These are phyloP conservation scores for Nemania sp. DNA, from an alignment of 2,329 filamentous ascomycete species.

Conservation along the genomic window DNA sequence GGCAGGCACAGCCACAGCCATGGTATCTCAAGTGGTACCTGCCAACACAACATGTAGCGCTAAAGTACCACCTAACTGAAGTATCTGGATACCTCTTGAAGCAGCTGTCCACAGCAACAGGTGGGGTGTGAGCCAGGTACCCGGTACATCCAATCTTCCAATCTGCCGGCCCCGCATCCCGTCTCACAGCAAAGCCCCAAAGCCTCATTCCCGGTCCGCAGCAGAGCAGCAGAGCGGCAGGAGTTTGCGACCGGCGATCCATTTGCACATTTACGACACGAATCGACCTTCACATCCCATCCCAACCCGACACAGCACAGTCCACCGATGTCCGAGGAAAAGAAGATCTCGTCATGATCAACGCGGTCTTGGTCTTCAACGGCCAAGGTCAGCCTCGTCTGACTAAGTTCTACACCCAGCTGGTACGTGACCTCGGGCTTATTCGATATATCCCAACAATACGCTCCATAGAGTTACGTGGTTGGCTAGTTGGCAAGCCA, in stretches of 20 bases:
- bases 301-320: neutral
- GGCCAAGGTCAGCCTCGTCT: slow-evolving; percentile 95
- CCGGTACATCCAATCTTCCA: too few species aligned
- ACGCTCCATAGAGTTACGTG: neutral
- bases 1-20: too few species aligned
- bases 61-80: too few species aligned
- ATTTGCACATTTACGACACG: neutral
- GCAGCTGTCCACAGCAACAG: too few species aligned
- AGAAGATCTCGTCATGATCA: slow-evolving; percentile 73
- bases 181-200: slow-evolving; percentile 11
- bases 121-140: too few species aligned
- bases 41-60: too few species aligned
- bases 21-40: too few species aligned
- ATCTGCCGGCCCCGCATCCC: slow-evolving; percentile 11
- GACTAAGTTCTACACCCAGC: slow-evolving; percentile 98
- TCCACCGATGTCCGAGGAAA: slow-evolving; percentile 15
- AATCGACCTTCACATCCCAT: neutral
- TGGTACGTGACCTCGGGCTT: slow-evolving; percentile 58
- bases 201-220: slow-evolving; percentile 1
- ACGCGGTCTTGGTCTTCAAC: slow-evolving; percentile 98
- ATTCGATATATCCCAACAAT: neutral
- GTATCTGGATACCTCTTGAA: too few species aligned
- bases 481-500: too few species aligned
- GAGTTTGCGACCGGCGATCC: slow-evolving; percentile 14
- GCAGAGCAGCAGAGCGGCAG: neutral